Evolutionary conservation across 805 yeast species (phyloP), one percentile per base, ranked within the genome.

Genomic region (Pichia manshurica): DNA sequence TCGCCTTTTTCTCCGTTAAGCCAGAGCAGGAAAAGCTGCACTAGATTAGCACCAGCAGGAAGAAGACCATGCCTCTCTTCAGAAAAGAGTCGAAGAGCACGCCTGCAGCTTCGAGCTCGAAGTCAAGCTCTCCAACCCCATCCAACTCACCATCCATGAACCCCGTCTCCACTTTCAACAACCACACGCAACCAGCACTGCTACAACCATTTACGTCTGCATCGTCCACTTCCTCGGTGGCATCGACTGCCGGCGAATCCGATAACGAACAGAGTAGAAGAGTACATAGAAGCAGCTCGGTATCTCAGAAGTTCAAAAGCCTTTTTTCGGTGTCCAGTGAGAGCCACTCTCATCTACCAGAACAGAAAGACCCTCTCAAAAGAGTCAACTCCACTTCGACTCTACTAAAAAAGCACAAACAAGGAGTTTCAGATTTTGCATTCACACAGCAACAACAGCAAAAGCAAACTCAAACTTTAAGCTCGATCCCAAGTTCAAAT

Each of bases 251-350:
- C 16, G 15, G 15, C 12, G 20, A 17, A 12, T 12, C 39, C 16
- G 39, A 37, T 16, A 16, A 20, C 9, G 37, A 48, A 28, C 33
- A 44, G 13, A 31, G 25, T 5, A 25, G 19, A 19, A 42, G 36
- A 28, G 15, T 48, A n/a, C 45, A 46, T 20, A 48, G 68, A 36
- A 50, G 57, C 20, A 55, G 65, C 36, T 64, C 69, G 4, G 56
- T 65, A 47, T 56, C 66, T 12, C 61, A 58, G 33, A 57, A 60
- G 45, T 61, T 65, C 36, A 64, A 63, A 50, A 60, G 51, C 43
- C 41, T 65, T 9, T 65, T 65, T 22, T 37, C 47, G 23, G 33
- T 21, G 19, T 32, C 12, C 10, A 23, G 20, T 20, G 25, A 13
- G 12, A 21, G 33, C 19, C 19, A 9, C 29, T 41, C 41, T 28